These are phyloP conservation scores for Petrea volubilis DNA, from an alignment of 257 asterid genomes.

Conservation along the genomic window DNA sequence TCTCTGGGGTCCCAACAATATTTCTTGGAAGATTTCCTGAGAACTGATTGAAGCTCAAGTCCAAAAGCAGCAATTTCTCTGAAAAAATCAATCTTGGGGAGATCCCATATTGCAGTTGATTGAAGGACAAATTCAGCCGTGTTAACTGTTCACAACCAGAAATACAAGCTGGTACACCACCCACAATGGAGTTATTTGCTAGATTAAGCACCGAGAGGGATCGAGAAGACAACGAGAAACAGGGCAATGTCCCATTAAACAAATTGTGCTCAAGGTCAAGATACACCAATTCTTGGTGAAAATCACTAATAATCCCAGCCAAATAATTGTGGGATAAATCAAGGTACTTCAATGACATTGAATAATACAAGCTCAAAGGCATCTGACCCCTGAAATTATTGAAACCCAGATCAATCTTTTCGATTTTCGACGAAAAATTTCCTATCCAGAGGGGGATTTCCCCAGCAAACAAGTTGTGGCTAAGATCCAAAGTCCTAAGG, in stretches of 20 bases:
- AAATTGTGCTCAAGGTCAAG: constrained; percentile 63
- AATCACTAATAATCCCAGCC: constrained; percentile 56
- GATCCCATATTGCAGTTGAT: constrained; percentile 67
- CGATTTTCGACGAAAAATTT: constrained; percentile 53
- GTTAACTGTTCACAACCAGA: constrained; percentile 54
- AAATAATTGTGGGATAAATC: constrained; percentile 76
- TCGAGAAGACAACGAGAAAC: constrained; percentile 56
- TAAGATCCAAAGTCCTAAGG: constrained; percentile 60
- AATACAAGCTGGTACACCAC: constrained; percentile 87
- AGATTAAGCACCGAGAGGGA: constrained; percentile 67
- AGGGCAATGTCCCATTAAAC: constrained; percentile 77
- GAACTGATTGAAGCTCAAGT: constrained; percentile 78
- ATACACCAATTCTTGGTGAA: constrained; percentile 52
- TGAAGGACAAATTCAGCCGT: constrained; percentile 72
- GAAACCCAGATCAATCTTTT: constrained; percentile 55
- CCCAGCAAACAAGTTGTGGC: constrained; percentile 56
- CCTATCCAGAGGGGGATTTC: constrained; percentile 70
- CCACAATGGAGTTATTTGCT: constrained; percentile 71
- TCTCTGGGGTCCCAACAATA: constrained; percentile 57
- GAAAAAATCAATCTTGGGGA: constrained; percentile 83
- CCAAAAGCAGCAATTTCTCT: constrained; percentile 53
- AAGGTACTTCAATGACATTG: constrained; percentile 45
- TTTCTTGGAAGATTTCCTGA: constrained; percentile 68
- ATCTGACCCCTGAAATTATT: constrained; percentile 59
- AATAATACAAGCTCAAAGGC: constrained; percentile 52